Evolutionary conservation across 2,329 filamentous ascomycete genomes (phyloP).

Genomic region (Trichoderma sp.): DNA sequence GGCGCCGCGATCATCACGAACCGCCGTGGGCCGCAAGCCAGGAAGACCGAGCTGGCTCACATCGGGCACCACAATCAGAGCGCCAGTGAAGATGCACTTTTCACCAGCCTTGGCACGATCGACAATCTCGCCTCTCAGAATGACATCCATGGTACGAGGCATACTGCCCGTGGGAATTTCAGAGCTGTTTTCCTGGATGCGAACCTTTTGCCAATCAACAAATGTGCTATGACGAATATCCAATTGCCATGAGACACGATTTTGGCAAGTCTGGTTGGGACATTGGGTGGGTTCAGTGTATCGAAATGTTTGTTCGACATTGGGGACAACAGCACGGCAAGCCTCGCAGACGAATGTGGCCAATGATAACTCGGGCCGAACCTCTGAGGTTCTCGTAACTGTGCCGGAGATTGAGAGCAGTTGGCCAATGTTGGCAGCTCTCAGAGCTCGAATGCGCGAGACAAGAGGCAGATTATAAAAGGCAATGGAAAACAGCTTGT

Average conservation of each 20-base stretch:
- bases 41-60: slow-evolving; percentile 92
- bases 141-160: slow-evolving; percentile 97
- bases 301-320: slow-evolving; percentile 95
- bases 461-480: slow-evolving; percentile 92
- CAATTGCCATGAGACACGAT: slow-evolving; percentile 90
- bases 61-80: slow-evolving; percentile 93
- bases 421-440: slow-evolving; percentile 87
- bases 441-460: slow-evolving; percentile 78
- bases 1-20: slow-evolving; percentile 75
- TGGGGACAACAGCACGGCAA: slow-evolving; percentile 80
- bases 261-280: slow-evolving; percentile 81
- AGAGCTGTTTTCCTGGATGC: slow-evolving; percentile 96
- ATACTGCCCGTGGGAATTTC: slow-evolving; percentile 98
- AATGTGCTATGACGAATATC: slow-evolving; percentile 97
- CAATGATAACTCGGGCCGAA: slow-evolving; percentile 86
- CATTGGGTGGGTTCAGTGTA: slow-evolving; percentile 97
- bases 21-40: slow-evolving; percentile 76
- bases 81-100: slow-evolving; percentile 96
- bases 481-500: slow-evolving; percentile 90
- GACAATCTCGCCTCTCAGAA: slow-evolving; percentile 93
- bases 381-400: slow-evolving; percentile 94
- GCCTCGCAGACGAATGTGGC: slow-evolving; percentile 90
- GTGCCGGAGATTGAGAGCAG: slow-evolving; percentile 95
- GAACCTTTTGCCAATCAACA: slow-evolving; percentile 98
- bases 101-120: slow-evolving; percentile 96